phyloP scores from a whole-genome alignment of 495 filamentous ascomycete genomes.

The Cladorrhinum samala region DNA sequence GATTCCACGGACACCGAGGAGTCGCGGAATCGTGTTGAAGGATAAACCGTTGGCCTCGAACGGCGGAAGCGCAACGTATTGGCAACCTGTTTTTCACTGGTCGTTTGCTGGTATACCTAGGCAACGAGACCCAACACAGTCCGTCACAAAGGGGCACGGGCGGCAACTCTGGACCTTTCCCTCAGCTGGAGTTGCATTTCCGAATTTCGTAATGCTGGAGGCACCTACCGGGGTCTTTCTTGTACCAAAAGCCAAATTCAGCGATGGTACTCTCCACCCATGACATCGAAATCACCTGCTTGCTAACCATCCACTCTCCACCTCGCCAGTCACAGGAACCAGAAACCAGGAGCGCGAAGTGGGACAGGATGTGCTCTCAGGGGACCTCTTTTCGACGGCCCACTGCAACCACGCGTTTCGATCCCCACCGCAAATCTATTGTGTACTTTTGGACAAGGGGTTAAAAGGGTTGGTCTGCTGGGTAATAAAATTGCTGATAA shows the following conservation, averaged over 20 bases:
- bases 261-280: slow-evolving; percentile 4
- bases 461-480: background rate
- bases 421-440: background rate
- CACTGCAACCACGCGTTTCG: slow-evolving; percentile 4
- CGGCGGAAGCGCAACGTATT: no score
- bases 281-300: background rate
- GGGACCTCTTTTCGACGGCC: background rate
- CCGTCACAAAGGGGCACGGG: background rate
- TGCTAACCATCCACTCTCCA: background rate
- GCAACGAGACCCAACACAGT: background rate
- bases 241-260: background rate
- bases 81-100: no score
- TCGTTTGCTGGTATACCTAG: no score
- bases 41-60: no score
- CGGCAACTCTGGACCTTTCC: background rate
- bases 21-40: no score
- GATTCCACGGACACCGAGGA: no score
- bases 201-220: slow-evolving; percentile 5
- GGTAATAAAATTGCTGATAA: background rate
- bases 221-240: background rate
- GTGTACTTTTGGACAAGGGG: no score
- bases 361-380: background rate
- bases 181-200: slow-evolving; percentile 5
- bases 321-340: background rate
- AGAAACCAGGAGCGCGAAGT: background rate